Evolutionary conservation across 129 eudicot species (phyloP), one percentile per base, ranked within the genome.

Genomic region (Mikania micrantha): DNA sequence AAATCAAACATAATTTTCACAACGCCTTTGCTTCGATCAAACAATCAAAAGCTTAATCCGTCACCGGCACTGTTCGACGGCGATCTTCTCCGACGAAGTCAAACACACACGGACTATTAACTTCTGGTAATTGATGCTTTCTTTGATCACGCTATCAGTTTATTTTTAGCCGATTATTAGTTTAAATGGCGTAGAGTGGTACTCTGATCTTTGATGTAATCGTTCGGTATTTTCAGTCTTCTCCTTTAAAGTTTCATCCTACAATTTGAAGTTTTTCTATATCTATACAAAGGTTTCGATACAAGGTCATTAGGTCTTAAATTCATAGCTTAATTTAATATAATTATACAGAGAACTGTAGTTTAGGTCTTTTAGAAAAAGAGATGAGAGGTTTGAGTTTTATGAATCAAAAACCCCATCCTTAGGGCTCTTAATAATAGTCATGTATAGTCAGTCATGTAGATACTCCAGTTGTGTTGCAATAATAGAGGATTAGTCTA

Each of bases 101-200:
- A 44, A 36, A 25, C 47, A 38, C 44, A 56, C 76, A 32, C 21
- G 4, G 48, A 60, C 21, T 60, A 19, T 32, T 19, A 45, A 45
- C 69, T 72, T 60, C 47, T 31, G 76, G 76, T 72, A 60, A 60
- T 32, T 9, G 47, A 22, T 44, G 17, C 48, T 47, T 60, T 16
- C 39, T 45, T 72, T 48, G 9, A 31, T 72, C 52, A n/a, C 49
- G 15, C 45, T 31, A 15, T 72, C 19, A 39, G 13, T 53, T 57
- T 15, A 27, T 7, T 60, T 36, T 52, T 15, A 52, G 38, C 74
- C 64, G 3, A 36, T 69, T 2, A 1, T 54, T 69, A 34, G 31
- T 49, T 67, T 52, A 21, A 12, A 20, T 7, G 49, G 5, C 22
- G 27, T 40, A 29, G 8, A 50, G 9, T 10, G 5, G 28, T 24